phyloP scores from a whole-genome alignment of 139 green algal species.

The Pseudopediastrum boryanum region DNA sequence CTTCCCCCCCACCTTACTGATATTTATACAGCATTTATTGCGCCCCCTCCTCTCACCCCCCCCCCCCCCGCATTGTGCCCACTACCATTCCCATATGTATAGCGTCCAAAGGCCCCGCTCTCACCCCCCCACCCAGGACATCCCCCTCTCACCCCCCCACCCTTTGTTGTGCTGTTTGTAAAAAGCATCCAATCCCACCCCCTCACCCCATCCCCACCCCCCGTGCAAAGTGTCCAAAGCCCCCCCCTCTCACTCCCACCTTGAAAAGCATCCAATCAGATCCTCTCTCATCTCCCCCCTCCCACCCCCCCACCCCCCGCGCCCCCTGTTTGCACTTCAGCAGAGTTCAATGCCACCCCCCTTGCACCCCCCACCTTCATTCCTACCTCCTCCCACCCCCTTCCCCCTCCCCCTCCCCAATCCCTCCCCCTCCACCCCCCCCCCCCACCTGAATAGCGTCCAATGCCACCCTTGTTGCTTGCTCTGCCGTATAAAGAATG shows the following conservation, averaged over 20 bases:
- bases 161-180: background rate
- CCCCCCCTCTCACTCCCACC: background rate
- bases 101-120: background rate
- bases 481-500: slow-evolving; percentile 89
- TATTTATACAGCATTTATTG: no score
- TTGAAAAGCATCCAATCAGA: background rate
- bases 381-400: no score
- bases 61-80: no score
- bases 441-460: slow-evolving; percentile 83
- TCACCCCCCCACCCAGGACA: background rate
- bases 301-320: no score
- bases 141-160: background rate
- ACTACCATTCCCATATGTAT: no score
- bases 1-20: no score
- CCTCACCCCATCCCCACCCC: background rate
- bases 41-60: no score
- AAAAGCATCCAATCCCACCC: background rate
- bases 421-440: background rate
- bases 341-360: background rate
- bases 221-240: background rate
- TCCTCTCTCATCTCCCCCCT: background rate
- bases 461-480: slow-evolving; percentile 80
- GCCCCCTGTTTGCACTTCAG: no score
- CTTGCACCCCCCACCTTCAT: background rate
- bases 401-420: no score